Conservation (phyloP, 441 rosid species). For the Melastoma candidum region DNA sequence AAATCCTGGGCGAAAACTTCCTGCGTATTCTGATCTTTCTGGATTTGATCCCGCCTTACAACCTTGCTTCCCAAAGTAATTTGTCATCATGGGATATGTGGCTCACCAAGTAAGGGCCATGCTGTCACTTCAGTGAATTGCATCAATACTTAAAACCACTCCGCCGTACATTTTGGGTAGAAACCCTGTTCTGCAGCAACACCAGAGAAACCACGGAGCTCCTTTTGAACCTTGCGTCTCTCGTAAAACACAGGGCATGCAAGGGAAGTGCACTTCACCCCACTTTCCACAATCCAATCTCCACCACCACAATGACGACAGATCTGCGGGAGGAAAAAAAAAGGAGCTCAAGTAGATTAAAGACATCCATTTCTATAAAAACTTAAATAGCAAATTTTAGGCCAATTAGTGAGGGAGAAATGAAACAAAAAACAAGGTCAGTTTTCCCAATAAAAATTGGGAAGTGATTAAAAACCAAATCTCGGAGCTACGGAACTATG, state of each 20-base stretch:
- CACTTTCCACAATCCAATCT: slow-evolving; percentile 81
- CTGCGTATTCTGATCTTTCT: no score
- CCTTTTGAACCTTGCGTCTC: slow-evolving; percentile 88
- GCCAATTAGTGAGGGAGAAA: no score
- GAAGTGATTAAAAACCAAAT: neutral
- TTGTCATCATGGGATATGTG: no score
- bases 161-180: slow-evolving; percentile 72
- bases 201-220: slow-evolving; percentile 53
- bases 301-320: slow-evolving; percentile 97
- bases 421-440: no score
- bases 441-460: neutral
- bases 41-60: no score
- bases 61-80: no score
- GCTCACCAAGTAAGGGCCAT: no score
- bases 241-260: slow-evolving; percentile 90
- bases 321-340: slow-evolving; percentile 34
- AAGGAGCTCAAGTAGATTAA: neutral
- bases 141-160: slow-evolving; percentile 58
- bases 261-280: slow-evolving; percentile 80
- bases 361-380: no score
- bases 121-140: no score
- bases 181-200: slow-evolving; percentile 53
- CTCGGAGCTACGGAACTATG: neutral
- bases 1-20: no score
- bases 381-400: no score